Conservation (phyloP, 2,329 filamentous ascomycete genomes). For the Aspergillus ochraceoroseus region DNA sequence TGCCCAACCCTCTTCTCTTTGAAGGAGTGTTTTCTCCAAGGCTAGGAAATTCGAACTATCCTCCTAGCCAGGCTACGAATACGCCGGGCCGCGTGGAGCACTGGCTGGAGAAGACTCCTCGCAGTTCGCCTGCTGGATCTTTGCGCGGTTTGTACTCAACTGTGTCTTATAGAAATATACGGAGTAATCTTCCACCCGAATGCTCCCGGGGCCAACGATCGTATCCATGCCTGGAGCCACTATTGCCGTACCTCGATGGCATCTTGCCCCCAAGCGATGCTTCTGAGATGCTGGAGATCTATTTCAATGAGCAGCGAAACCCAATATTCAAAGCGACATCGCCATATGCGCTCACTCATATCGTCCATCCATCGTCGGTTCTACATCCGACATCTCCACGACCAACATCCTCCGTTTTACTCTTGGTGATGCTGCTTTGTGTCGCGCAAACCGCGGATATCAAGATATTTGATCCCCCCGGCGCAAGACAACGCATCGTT, state of each 20-base stretch:
- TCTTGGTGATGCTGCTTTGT: constrained; percentile 11
- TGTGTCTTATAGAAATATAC: background rate
- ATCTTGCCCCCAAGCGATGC: constrained; percentile 6
- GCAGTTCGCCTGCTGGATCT: background rate
- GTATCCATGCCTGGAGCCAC: constrained; percentile 6
- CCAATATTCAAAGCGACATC: constrained; percentile 12
- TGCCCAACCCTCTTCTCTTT: constrained; percentile 1
- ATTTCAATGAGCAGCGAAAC: constrained; percentile 12
- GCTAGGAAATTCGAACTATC: background rate
- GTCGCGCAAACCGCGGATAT: constrained; percentile 11
- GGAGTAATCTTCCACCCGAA: background rate
- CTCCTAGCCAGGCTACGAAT: background rate
- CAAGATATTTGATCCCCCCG: constrained; percentile 9
- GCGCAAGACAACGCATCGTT: constrained; percentile 8
- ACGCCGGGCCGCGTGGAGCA: constrained; percentile 9
- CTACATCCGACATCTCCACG: constrained; percentile 9
- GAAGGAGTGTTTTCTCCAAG: background rate
- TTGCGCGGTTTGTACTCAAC: constrained; percentile 5
- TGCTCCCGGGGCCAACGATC: background rate
- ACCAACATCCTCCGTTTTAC: constrained; percentile 8
- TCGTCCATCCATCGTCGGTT: constrained; percentile 8
- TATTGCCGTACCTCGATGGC: constrained; percentile 4
- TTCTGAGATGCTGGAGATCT: constrained; percentile 12
- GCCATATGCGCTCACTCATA: constrained; percentile 7
- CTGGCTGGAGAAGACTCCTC: constrained; percentile 5